Conservation (phyloP, 768 basidiomycete species). For the Pleurotus platypus region DNA sequence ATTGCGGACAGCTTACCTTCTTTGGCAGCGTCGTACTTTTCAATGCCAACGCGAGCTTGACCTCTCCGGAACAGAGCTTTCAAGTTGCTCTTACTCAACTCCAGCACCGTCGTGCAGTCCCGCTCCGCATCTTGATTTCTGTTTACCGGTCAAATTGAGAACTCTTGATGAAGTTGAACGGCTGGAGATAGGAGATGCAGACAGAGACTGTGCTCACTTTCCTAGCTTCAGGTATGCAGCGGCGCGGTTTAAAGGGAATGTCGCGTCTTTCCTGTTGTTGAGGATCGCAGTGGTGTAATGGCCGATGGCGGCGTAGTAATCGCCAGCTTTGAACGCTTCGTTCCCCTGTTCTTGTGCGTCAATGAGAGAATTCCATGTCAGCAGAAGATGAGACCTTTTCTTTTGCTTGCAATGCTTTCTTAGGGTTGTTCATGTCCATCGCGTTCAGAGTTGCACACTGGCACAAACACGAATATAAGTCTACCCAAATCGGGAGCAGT, state of each 20-base stretch:
- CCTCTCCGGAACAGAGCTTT: conserved; percentile 81
- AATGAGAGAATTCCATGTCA: neutral
- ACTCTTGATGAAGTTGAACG: conserved; percentile 9
- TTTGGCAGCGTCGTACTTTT: conserved; percentile 53
- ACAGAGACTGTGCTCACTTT: conserved; percentile 63
- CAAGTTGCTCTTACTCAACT: conserved; percentile 53
- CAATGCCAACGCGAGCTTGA: conserved; percentile 63
- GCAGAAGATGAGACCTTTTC: neutral
- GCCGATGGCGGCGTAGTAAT: conserved; percentile 77
- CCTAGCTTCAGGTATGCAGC: conserved; percentile 91
- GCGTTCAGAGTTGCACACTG: too few species aligned
- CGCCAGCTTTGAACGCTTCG: conserved; percentile 74
- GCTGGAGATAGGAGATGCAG: conserved; percentile 10
- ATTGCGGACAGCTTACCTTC: conserved; percentile 41
- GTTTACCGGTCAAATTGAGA: neutral
- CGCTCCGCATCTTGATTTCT: conserved; percentile 80
- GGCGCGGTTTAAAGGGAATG: conserved; percentile 83
- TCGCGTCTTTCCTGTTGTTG: conserved; percentile 66
- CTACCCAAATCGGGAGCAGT: too few species aligned
- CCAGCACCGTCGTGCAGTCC: conserved; percentile 70
- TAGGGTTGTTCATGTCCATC: neutral
- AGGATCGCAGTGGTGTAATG: conserved; percentile 83
- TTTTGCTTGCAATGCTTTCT: conserved; percentile 1
- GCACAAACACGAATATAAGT: too few species aligned
- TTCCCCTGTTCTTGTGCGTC: conserved; percentile 63